These are phyloP conservation scores for Aspergillus clavatus DNA, from an alignment of 2,329 filamentous ascomycete species.

Conservation along the genomic window DNA sequence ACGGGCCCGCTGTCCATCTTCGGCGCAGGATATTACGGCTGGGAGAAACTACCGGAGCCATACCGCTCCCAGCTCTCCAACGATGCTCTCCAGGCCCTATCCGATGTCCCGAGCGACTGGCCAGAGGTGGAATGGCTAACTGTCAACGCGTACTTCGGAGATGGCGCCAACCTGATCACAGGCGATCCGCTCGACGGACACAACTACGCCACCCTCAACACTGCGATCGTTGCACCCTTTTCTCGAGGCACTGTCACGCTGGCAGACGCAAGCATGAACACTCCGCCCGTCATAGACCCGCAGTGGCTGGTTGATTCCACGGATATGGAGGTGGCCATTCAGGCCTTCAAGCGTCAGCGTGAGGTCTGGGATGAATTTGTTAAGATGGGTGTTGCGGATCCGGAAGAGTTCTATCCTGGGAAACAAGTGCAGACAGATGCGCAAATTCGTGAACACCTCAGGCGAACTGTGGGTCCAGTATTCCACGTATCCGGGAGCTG, in stretches of 20 bases:
- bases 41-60: constrained; percentile 25
- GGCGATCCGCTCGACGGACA: constrained; percentile 21
- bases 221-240: constrained; percentile 10
- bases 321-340: constrained; percentile 43
- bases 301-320: constrained; percentile 12
- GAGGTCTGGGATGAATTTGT: constrained; percentile 27
- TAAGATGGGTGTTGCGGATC: constrained; percentile 16
- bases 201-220: constrained; percentile 13
- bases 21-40: constrained; percentile 22
- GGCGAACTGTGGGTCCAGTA: constrained; percentile 22
- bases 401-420: constrained; percentile 34
- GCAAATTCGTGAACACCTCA: constrained; percentile 35
- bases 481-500: constrained; percentile 35
- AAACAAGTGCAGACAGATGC: constrained; percentile 36
- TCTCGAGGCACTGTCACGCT: constrained; percentile 14
- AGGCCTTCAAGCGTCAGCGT: constrained; percentile 39
- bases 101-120: constrained; percentile 28
- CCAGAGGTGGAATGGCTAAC: constrained; percentile 29
- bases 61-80: constrained; percentile 17
- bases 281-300: constrained; percentile 12
- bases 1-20: constrained; percentile 23
- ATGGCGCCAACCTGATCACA: constrained; percentile 10
- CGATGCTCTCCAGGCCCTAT: constrained; percentile 10
- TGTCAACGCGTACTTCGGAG: constrained; percentile 12
- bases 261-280: constrained; percentile 13